A percentile compares a stretch with the other conserved stretches of the same genome.
Conservation (phyloP, 257 asterid species). For the Solanum sitiens region DNA sequence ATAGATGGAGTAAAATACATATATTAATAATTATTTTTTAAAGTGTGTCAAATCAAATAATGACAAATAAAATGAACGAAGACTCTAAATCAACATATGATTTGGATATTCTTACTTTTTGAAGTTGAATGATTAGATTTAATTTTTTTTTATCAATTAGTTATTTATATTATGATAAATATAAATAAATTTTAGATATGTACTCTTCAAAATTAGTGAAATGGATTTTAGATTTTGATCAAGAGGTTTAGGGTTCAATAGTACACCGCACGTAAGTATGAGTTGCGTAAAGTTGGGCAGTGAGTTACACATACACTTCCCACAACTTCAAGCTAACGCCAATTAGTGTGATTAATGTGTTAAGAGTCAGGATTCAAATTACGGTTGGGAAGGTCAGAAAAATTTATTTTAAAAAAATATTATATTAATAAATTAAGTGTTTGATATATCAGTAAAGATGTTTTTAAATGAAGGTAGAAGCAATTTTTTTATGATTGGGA, state of each 20-base stretch:
- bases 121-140: neutral
- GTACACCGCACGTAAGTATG: neutral
- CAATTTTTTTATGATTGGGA: accelerated
- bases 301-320: neutral
- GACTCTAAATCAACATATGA: too few relatives aligned
- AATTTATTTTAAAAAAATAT: too few relatives aligned
- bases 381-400: too few relatives aligned
- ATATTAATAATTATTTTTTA: too few relatives aligned
- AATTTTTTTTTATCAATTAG: neutral
- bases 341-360: neutral
- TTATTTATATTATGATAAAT: neutral
- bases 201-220: neutral
- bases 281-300: neutral
- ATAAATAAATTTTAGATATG: too few relatives aligned
- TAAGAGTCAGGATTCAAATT: too few relatives aligned
- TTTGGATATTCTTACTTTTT: neutral
- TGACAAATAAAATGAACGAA: too few relatives aligned
- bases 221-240: neutral
- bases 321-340: neutral
- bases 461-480: too few relatives aligned
- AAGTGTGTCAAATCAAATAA: too few relatives aligned
- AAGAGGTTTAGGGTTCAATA: neutral
- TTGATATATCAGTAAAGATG: too few relatives aligned
- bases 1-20: too few relatives aligned
- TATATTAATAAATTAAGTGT: too few relatives aligned